Percentiles rank a stretch among this genome's conserved stretches.
Conservation (phyloP, 768 basidiomycete genomes). For the Gymnopilus junonius region DNA sequence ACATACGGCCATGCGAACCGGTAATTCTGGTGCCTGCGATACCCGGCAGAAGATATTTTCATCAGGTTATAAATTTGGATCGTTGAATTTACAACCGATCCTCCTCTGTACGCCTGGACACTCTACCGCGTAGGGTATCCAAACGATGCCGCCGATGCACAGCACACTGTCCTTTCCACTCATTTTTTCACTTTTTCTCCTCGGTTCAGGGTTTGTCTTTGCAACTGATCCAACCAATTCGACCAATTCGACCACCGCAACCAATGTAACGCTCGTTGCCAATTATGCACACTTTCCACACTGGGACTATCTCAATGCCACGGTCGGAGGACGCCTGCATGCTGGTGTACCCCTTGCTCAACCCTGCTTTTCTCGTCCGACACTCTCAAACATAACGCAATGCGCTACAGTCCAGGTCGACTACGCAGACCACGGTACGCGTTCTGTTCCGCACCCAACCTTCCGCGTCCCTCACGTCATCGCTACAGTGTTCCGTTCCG, state of each 20-base stretch:
- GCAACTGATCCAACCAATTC: neutral
- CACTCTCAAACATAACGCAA: neutral
- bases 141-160: conserved; percentile 2
- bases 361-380: conserved; percentile 19
- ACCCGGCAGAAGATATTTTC: conserved; percentile 5
- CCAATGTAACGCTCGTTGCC: too few relatives aligned
- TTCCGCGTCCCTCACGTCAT: neutral
- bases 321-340: conserved; percentile 15
- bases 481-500: conserved; percentile 11
- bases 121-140: neutral
- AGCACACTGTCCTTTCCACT: conserved; percentile 5
- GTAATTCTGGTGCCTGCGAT: neutral
- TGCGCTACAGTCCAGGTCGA: conserved; percentile 17
- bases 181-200: neutral
- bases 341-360: conserved; percentile 18
- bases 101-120: neutral
- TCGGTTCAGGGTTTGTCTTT: neutral
- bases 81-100: neutral
- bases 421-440: conserved; percentile 22
- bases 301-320: conserved; percentile 14
- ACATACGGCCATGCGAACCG: neutral
- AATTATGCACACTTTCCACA: too few relatives aligned
- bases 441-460: neutral
- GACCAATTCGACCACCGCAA: too few relatives aligned
- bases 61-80: neutral